Evolutionary conservation across 2,329 filamentous ascomycete genomes (phyloP).

Genomic region (Fusarium paranaense): DNA sequence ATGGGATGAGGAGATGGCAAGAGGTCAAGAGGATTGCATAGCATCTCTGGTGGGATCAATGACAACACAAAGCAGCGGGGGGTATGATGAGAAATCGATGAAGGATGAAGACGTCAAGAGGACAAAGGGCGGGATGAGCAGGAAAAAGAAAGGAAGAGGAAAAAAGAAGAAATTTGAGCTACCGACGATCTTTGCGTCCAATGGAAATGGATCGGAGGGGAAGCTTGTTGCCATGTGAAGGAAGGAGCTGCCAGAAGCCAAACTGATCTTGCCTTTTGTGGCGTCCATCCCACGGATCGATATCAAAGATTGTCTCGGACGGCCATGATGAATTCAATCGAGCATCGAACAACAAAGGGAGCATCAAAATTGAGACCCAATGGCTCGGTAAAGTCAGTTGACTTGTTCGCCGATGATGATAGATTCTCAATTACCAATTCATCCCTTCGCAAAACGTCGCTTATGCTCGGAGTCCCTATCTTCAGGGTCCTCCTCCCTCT

Average conservation of each 20-base stretch:
- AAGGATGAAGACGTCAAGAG: constrained; percentile 26
- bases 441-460: not conserved
- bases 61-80: not conserved
- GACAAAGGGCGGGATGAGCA: not conserved
- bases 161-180: not conserved
- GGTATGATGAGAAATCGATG: constrained; percentile 4
- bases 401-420: constrained; percentile 6
- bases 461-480: constrained; percentile 8
- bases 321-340: constrained; percentile 8
- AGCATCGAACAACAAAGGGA: constrained; percentile 10
- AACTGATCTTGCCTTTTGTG: constrained; percentile 11
- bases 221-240: constrained; percentile 28
- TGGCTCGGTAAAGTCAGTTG: constrained; percentile 9
- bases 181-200: constrained; percentile 34
- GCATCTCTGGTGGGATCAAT: not conserved
- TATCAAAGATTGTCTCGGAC: constrained; percentile 21
- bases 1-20: constrained; percentile 20
- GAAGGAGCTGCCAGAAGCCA: not conserved
- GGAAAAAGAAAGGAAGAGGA: constrained; percentile 2
- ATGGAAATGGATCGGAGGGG: constrained; percentile 19
- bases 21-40: constrained; percentile 9
- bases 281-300: constrained; percentile 17
- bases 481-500: constrained; percentile 16
- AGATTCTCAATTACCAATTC: constrained; percentile 3
- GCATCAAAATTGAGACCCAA: not conserved